Conservation (phyloP, 306 rosid genomes). For the Hylodesmum podocarpum region DNA sequence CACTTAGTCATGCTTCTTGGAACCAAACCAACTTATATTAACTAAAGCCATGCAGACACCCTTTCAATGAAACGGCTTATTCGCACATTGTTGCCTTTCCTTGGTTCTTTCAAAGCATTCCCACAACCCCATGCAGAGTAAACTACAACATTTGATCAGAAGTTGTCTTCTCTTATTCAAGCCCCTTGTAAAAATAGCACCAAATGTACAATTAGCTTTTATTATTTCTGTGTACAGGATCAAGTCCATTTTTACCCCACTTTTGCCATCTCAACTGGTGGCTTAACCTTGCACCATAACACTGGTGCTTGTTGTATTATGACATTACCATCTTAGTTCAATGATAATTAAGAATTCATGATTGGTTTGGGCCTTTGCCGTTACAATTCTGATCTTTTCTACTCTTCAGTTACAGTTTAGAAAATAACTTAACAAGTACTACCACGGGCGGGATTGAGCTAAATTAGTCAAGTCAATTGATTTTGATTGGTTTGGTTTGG, state of each 20-base stretch:
- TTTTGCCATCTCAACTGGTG: conserved; percentile 18
- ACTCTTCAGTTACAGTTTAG: not conserved
- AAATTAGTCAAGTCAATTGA: too few species aligned
- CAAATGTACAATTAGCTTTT: conserved; percentile 40
- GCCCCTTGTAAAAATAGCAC: conserved; percentile 40
- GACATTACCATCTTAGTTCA: not conserved
- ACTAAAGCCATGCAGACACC: conserved; percentile 6
- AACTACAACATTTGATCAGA: conserved; percentile 39
- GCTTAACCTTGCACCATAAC: conserved; percentile 21
- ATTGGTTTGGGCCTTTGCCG: not conserved
- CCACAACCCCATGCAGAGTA: conserved; percentile 32
- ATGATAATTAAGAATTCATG: not conserved
- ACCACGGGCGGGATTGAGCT: too few species aligned
- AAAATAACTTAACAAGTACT: too few species aligned
- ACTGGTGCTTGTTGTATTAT: conserved; percentile 2
- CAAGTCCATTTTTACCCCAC: not conserved
- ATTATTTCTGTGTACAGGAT: conserved; percentile 40
- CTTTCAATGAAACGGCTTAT: conserved; percentile 9
- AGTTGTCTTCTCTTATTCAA: conserved; percentile 15
- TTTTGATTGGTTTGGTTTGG: too few species aligned
- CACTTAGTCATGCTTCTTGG: conserved; percentile 9
- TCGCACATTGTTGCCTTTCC: conserved; percentile 21
- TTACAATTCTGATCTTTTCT: not conserved
- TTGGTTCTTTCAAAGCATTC: conserved; percentile 15
- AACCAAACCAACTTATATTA: conserved; percentile 32